These are phyloP conservation scores for Balansia obtecta DNA, from an alignment of 2,329 filamentous ascomycete species.

Conservation along the genomic window DNA sequence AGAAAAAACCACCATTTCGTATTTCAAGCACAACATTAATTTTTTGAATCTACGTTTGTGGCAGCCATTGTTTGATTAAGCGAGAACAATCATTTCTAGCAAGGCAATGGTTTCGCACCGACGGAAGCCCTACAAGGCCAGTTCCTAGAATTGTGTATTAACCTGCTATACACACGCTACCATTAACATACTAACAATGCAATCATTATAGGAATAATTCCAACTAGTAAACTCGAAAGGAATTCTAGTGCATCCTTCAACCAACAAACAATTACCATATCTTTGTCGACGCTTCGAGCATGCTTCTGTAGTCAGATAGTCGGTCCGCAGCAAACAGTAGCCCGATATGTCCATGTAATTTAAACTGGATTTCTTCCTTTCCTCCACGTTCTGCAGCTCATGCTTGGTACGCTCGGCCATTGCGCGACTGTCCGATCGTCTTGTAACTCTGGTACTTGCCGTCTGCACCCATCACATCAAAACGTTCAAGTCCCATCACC, in stretches of 20 bases:
- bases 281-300: neutral
- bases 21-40: too few relatives aligned
- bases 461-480: conserved; percentile 39
- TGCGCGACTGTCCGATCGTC: conserved; percentile 36
- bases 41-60: too few relatives aligned
- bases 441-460: conserved; percentile 39
- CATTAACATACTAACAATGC: conserved; percentile 2
- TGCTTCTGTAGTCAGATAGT: neutral
- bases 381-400: neutral
- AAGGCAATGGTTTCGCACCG: too few relatives aligned
- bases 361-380: neutral
- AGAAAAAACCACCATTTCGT: too few relatives aligned
- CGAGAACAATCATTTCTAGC: too few relatives aligned
- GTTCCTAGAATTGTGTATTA: neutral
- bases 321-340: neutral
- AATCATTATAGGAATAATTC: neutral
- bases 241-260: neutral
- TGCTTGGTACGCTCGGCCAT: conserved; percentile 15
- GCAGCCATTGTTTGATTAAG: too few relatives aligned
- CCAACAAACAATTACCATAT: neutral
- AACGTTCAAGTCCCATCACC: conserved; percentile 32
- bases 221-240: neutral
- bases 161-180: neutral
- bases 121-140: too few relatives aligned
- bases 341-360: neutral